A percentile compares a stretch with the other conserved stretches of the same genome.
Conservation (phyloP, 2,329 filamentous ascomycete genomes). For the Juglanconis oblonga region DNA sequence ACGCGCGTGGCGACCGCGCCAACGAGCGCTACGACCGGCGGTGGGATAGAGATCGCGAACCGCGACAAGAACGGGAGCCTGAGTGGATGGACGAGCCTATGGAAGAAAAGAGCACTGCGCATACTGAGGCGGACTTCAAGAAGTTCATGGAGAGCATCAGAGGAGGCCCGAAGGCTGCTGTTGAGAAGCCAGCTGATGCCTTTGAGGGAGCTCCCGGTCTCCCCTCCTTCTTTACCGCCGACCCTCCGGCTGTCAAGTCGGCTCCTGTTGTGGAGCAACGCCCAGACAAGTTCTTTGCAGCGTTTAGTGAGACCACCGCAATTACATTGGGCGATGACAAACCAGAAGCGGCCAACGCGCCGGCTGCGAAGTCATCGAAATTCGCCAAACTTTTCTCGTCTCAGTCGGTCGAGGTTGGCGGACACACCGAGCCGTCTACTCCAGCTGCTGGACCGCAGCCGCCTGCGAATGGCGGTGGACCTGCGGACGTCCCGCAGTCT, state of each 20-base stretch:
- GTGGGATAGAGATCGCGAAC: conserved; percentile 54
- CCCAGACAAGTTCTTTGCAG: conserved; percentile 75
- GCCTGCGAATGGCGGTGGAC: background rate
- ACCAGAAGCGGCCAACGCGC: conserved; percentile 48
- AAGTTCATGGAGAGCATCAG: conserved; percentile 87
- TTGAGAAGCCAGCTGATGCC: conserved; percentile 25
- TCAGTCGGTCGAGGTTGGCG: conserved; percentile 47
- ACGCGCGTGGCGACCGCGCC: conserved; percentile 54
- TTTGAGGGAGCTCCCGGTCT: conserved; percentile 20
- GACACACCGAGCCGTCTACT: conserved; percentile 47
- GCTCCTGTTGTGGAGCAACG: conserved; percentile 63
- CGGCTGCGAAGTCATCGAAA: conserved; percentile 69
- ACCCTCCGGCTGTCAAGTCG: conserved; percentile 47
- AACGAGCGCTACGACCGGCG: conserved; percentile 47
- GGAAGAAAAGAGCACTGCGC: conserved; percentile 66
- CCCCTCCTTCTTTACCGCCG: conserved; percentile 23
- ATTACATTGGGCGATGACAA: conserved; percentile 36
- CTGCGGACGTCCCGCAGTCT: conserved; percentile 25
- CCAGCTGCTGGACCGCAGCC: conserved; percentile 34
- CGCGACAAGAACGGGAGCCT: conserved; percentile 72
- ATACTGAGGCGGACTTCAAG: conserved; percentile 88
- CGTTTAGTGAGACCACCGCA: conserved; percentile 39
- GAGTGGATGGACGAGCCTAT: conserved; percentile 83
- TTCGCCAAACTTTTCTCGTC: conserved; percentile 79
- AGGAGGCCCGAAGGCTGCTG: conserved; percentile 32